Conservation (phyloP, 2,329 filamentous ascomycete genomes). For the Ophiostoma himal-ulmi region DNA sequence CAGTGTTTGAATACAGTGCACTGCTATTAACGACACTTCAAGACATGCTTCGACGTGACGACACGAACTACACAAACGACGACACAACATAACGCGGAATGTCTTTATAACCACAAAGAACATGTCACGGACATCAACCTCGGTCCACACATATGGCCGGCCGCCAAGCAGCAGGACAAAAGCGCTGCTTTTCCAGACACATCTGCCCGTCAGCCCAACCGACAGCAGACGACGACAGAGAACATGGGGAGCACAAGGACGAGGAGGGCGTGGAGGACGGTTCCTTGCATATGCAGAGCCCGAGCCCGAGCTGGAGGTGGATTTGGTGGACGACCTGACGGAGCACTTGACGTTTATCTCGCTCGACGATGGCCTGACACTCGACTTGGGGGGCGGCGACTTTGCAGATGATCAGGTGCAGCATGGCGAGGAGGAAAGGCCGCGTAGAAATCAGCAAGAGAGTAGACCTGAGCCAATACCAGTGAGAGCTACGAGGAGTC, state of each 20-base stretch:
- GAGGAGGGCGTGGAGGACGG: neutral
- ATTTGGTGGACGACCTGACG: conserved; percentile 27
- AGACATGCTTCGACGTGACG: neutral
- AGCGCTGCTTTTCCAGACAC: conserved; percentile 45
- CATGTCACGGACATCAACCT: conserved; percentile 42
- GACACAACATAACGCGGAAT: neutral
- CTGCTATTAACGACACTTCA: neutral
- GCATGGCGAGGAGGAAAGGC: neutral
- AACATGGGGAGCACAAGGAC: neutral
- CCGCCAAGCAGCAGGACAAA: conserved; percentile 40
- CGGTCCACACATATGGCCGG: conserved; percentile 44
- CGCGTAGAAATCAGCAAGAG: neutral
- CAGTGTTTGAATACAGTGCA: neutral
- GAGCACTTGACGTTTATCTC: conserved; percentile 26
- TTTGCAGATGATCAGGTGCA: neutral
- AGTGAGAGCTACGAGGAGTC: neutral
- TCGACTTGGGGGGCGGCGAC: neutral
- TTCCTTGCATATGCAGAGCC: conserved; percentile 20
- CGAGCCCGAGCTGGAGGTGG: conserved; percentile 19
- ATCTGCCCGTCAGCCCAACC: conserved; percentile 47
- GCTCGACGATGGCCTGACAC: conserved; percentile 21
- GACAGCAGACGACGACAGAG: conserved; percentile 29
- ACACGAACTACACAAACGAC: neutral
- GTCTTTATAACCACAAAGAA: conserved; percentile 14
- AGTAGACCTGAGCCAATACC: neutral